Conservation (phyloP, 371 early-diverging fungal genomes). For the Mortierella sp. region DNA sequence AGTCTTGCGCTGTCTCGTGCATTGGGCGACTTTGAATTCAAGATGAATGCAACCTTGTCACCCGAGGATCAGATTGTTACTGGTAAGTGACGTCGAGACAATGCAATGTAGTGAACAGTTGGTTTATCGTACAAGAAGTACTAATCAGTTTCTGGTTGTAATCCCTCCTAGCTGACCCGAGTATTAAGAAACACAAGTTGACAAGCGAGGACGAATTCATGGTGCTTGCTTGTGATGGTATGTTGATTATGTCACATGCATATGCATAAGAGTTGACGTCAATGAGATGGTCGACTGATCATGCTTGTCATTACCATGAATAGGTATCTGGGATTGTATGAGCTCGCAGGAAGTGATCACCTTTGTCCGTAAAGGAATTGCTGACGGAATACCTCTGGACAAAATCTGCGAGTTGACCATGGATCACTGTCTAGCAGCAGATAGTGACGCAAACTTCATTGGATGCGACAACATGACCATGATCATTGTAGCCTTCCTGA, state of each 20-base stretch:
- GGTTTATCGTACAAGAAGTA: no score
- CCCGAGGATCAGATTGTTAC: constrained; percentile 90
- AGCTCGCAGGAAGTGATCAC: constrained; percentile 89
- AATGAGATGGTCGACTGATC: no score
- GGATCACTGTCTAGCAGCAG: constrained; percentile 88
- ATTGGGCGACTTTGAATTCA: constrained; percentile 97
- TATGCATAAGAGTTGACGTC: no score
- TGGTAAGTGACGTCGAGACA: constrained; percentile 53
- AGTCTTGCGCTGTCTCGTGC: constrained; percentile 96
- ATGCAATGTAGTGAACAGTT: no score
- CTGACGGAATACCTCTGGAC: constrained; percentile 65
- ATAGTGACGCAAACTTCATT: constrained; percentile 85
- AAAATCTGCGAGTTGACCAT: constrained; percentile 87
- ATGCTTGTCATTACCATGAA: no score
- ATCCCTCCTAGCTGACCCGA: constrained; percentile 84
- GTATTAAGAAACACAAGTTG: constrained; percentile 70
- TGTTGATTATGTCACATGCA: no score
- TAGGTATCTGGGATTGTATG: constrained; percentile 94
- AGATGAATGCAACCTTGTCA: constrained; percentile 73
- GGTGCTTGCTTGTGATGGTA: constrained; percentile 97
- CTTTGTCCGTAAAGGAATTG: constrained; percentile 79
- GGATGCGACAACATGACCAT: constrained; percentile 99
- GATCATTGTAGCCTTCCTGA: constrained; percentile 87
- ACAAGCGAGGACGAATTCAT: constrained; percentile 88
- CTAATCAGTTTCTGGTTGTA: no score